Base-by-base conservation (phyloP, 176 grass and related monocot genomes). In the Metroxylon sagu region DNA sequence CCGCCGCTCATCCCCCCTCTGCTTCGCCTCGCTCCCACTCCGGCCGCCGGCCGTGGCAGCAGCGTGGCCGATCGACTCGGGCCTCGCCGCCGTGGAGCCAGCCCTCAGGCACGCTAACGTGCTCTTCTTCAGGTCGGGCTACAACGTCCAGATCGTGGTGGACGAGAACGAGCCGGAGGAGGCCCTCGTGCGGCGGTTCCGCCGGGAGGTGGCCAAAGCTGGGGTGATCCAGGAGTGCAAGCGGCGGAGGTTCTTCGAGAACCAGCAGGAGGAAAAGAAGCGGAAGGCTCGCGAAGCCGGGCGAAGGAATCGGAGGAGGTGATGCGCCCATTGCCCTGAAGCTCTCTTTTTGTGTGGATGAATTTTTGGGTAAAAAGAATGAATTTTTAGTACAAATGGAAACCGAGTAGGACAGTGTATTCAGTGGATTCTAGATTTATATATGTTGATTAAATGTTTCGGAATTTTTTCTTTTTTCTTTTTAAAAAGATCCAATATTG, bases 111-210 rank as follows among this genome's bases (percentile, higher is more conserved):
- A 54, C 17, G 49, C 70, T 8, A 54, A 54, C 50, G 19, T 54
- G 49, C 18, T 62, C 59, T 39, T 72, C 70, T 62, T 25, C 49
- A 17, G 16, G 10, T 25, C 70, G 53, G 81, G 81, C 6, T 98
- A 78, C 72, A 91, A 98, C 70, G 93, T 92, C 65, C 87, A 92
- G 81, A 80, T 98, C 66, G 53, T 88, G 25, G 82, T 98, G 55
- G 92, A 91, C 60, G 93, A 92, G 51, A 75, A 77, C 72, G 93
- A 89, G 52, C 74, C 86, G 16, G 73, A 82, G 51, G 87, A 97
- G 25, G 73, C 74, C 52, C 75, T 86, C 50, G 67, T 97, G 69
- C 69, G 80, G 54, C 66, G 76, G 59, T 97, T 97, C 84, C 80
- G 85, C 69, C 62, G 87, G 52, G 87, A 97, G 78, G 84, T 97